phyloP scores from a whole-genome alignment of 192 early-diverging fungal species.

The Rhizophagus prolifer region DNA sequence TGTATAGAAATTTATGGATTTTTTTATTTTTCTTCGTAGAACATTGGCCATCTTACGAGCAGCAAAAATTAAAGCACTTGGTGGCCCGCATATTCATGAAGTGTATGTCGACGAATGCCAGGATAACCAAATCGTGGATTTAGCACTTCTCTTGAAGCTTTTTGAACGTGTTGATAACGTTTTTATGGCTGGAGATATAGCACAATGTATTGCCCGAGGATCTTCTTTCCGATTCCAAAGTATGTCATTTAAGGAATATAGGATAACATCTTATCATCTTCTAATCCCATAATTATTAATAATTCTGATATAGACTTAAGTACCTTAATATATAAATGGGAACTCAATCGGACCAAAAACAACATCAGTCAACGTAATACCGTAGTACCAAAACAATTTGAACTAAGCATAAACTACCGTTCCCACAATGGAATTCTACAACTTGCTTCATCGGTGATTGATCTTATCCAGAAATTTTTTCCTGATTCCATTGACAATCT shows the following conservation, averaged over 20 bases:
- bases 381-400: slow-evolving; percentile 4
- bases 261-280: not conserved
- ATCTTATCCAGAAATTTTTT: slow-evolving; percentile 8
- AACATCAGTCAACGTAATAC: not conserved
- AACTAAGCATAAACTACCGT: slow-evolving; percentile 16
- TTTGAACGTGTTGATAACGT: slow-evolving; percentile 8
- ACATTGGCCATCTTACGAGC: slow-evolving; percentile 15
- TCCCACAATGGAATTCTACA: slow-evolving; percentile 22
- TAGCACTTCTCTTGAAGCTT: slow-evolving; percentile 16
- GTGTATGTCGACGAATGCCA: slow-evolving; percentile 29
- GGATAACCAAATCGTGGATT: slow-evolving; percentile 15
- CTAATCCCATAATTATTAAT: not conserved
- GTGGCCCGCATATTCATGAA: slow-evolving; percentile 23
- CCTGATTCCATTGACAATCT: slow-evolving; percentile 19
- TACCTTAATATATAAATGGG: slow-evolving; percentile 19
- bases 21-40: not conserved
- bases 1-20: not conserved
- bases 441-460: slow-evolving; percentile 13
- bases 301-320: slow-evolving; percentile 2
- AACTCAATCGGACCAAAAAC: not conserved
- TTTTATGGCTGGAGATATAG: slow-evolving; percentile 25
- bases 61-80: slow-evolving; percentile 16
- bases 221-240: slow-evolving; percentile 28
- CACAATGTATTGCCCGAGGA: slow-evolving; percentile 20
- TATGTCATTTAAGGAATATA: slow-evolving; percentile 8